Conservation (phyloP, 2,329 filamentous ascomycete genomes). For the Diaporthe velutina region DNA sequence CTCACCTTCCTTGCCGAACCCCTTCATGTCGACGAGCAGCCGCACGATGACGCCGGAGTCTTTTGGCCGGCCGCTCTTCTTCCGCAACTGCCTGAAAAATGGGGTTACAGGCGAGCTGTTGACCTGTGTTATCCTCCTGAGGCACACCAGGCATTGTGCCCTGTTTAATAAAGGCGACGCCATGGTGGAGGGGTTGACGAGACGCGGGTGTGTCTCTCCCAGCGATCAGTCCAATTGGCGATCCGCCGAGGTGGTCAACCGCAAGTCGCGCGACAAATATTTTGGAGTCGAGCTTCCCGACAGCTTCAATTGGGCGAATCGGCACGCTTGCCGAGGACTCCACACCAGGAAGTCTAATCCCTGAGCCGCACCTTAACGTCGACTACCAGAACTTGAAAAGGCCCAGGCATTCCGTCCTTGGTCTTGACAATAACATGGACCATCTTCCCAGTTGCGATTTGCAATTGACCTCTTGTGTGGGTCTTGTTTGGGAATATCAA, state of each 20-base stretch:
- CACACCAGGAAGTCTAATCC: background rate
- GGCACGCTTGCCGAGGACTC: slow-evolving; percentile 17
- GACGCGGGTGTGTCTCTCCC: slow-evolving; percentile 15
- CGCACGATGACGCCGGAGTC: slow-evolving; percentile 59
- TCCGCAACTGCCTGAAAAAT: slow-evolving; percentile 50
- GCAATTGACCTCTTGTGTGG: background rate
- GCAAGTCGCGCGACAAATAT: slow-evolving; percentile 30
- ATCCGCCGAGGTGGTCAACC: background rate
- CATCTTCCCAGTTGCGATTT: background rate
- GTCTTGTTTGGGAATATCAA: background rate
- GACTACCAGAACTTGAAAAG: background rate
- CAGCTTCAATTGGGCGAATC: slow-evolving; percentile 32
- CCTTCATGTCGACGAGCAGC: slow-evolving; percentile 55
- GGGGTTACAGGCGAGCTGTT: slow-evolving; percentile 42
- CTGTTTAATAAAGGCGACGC: slow-evolving; percentile 42
- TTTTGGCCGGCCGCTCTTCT: slow-evolving; percentile 51
- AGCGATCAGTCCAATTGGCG: slow-evolving; percentile 30
- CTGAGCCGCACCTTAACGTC: slow-evolving; percentile 9
- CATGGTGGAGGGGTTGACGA: slow-evolving; percentile 39
- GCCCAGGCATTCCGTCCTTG: background rate
- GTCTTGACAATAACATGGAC: background rate
- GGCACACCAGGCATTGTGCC: slow-evolving; percentile 45
- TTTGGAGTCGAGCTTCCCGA: slow-evolving; percentile 33
- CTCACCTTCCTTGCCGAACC: slow-evolving; percentile 53
- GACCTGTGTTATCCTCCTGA: slow-evolving; percentile 44